Evolutionary conservation across 306 rosid genomes (phyloP).

Genomic region (Sechiopsis laciniata): DNA sequence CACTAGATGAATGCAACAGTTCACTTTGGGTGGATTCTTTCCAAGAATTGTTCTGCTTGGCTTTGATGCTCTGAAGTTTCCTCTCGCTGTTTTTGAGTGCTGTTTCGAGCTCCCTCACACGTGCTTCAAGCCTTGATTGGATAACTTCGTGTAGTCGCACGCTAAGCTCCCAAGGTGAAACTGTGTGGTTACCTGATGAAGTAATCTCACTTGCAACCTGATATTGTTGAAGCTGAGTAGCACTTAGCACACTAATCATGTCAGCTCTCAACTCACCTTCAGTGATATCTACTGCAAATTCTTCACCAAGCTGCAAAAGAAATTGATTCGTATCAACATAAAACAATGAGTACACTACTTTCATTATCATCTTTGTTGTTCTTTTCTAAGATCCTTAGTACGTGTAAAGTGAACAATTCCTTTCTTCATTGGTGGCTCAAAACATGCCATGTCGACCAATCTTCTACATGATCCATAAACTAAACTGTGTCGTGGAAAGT

Average conservation of each 20-base stretch:
- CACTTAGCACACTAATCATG: constrained; percentile 23
- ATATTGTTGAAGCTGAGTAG: constrained; percentile 26
- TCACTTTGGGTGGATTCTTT: constrained; percentile 28
- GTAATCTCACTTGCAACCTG: constrained; percentile 32
- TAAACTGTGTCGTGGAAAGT: background rate
- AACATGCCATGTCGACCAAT: background rate
- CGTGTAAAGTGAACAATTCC: background rate
- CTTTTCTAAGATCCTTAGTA: background rate
- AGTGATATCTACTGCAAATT: constrained; percentile 50
- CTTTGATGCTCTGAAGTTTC: constrained; percentile 33
- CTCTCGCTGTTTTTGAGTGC: constrained; percentile 60
- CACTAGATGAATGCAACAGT: constrained; percentile 25
- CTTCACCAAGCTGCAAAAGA: constrained; percentile 57
- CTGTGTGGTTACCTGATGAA: constrained; percentile 49
- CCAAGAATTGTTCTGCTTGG: constrained; percentile 27
- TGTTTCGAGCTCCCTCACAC: constrained; percentile 63
- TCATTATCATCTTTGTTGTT: background rate
- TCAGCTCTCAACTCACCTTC: constrained; percentile 55
- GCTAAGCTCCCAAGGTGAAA: constrained; percentile 64
- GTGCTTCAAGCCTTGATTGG: constrained; percentile 62
- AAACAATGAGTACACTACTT: constrained; percentile 3
- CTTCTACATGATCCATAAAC: background rate
- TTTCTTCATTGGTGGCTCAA: background rate
- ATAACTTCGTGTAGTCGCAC: constrained; percentile 65
- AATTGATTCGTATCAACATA: background rate